phyloP scores from a whole-genome alignment of 306 rosid species.

The Senna siamea region DNA sequence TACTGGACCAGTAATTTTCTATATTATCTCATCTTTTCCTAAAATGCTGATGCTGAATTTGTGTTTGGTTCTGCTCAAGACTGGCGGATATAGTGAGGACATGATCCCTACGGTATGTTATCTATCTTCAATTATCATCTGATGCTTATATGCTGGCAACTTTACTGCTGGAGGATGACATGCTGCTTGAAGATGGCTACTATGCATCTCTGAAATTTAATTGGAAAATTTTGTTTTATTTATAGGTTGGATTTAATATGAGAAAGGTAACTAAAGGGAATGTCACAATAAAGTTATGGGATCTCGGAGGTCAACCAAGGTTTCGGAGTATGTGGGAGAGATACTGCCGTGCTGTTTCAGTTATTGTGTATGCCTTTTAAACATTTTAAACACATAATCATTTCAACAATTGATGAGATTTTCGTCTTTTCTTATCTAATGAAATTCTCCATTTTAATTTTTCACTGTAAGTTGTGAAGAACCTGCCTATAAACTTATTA shows the following conservation, averaged over 20 bases:
- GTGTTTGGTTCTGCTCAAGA: constrained; percentile 44
- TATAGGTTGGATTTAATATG: constrained; percentile 82
- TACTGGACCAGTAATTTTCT: not conserved
- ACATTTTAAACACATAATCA: constrained; percentile 6
- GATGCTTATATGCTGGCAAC: not conserved
- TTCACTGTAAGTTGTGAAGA: too few relatives aligned
- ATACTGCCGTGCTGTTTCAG: constrained; percentile 77
- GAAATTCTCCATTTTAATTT: constrained; percentile 15
- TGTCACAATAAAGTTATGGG: constrained; percentile 72
- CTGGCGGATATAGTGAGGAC: constrained; percentile 76
- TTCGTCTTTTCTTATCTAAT: not conserved
- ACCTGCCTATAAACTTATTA: too few relatives aligned
- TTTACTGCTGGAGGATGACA: not conserved
- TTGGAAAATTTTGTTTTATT: constrained; percentile 17
- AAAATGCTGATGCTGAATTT: constrained; percentile 34
- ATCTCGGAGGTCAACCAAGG: constrained; percentile 80
- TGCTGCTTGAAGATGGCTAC: not conserved
- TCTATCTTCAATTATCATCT: constrained; percentile 22
- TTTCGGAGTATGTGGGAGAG: constrained; percentile 83
- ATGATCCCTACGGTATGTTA: constrained; percentile 77
- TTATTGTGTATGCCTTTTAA: constrained; percentile 56
- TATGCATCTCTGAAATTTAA: constrained; percentile 13
- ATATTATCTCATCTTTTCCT: not conserved
- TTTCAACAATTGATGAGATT: constrained; percentile 7
- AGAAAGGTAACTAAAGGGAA: constrained; percentile 73